phyloP scores from a whole-genome alignment of 805 yeast species.

The Kazachstania martiniae region DNA sequence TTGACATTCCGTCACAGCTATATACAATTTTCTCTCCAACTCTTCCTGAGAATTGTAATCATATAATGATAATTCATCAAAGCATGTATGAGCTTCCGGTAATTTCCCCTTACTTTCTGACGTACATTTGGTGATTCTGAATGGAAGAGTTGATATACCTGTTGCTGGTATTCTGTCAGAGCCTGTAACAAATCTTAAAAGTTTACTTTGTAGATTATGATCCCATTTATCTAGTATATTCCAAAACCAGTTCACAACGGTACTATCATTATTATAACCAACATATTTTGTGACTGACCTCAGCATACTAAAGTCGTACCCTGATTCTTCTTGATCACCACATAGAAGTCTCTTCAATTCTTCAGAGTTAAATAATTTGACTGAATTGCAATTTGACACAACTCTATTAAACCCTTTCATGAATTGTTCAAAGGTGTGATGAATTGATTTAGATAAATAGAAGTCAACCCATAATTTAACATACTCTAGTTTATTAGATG shows the following conservation, averaged over 20 bases:
- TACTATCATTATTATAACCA: constrained; percentile 42
- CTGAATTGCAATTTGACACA: constrained; percentile 61
- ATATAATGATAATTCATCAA: constrained; percentile 76
- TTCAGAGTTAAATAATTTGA: constrained; percentile 68
- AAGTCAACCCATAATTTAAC: constrained; percentile 53
- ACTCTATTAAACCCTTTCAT: constrained; percentile 63
- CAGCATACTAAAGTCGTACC: constrained; percentile 51
- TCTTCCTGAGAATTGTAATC: constrained; percentile 49
- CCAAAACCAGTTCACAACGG: constrained; percentile 80
- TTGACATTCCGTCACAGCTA: constrained; percentile 68
- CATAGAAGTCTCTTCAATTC: constrained; percentile 73
- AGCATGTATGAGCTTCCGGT: constrained; percentile 90
- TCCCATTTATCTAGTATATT: constrained; percentile 33
- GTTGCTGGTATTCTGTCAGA: constrained; percentile 90
- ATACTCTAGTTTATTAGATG: constrained; percentile 47
- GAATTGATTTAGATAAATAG: constrained; percentile 45
- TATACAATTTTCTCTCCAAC: constrained; percentile 44
- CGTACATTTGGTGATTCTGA: constrained; percentile 53
- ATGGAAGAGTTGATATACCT: constrained; percentile 65
- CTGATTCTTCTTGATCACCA: constrained; percentile 51
- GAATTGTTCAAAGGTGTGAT: constrained; percentile 46
- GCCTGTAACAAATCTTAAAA: constrained; percentile 76
- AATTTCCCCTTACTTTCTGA: constrained; percentile 35
- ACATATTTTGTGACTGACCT: constrained; percentile 62
- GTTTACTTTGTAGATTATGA: constrained; percentile 48